Evolutionary conservation across 1,139 yeast species (phyloP).

Genomic region (Scheffersomyces cryptocercus): DNA sequence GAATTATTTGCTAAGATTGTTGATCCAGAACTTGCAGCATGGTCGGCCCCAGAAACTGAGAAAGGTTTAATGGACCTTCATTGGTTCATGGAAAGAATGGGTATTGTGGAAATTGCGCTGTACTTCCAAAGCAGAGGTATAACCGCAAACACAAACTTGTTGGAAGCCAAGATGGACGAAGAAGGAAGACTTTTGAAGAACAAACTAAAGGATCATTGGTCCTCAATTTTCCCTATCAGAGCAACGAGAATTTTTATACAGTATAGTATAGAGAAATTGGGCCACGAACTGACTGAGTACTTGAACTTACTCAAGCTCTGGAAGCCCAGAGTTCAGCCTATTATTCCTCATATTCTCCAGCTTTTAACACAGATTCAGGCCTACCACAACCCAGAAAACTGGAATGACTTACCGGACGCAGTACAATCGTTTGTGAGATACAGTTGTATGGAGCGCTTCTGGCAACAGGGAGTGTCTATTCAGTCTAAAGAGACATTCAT

Average conservation of each 20-base stretch:
- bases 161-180: conserved; percentile 88
- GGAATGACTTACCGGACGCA: conserved; percentile 83
- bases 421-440: conserved; percentile 89
- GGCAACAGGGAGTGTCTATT: conserved; percentile 98
- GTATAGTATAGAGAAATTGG: conserved; percentile 88
- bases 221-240: conserved; percentile 89
- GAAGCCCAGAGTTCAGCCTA: conserved; percentile 92
- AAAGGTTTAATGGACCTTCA: conserved; percentile 86
- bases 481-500: conserved; percentile 93
- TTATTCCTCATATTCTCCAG: conserved; percentile 86
- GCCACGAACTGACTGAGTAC: conserved; percentile 76
- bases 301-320: conserved; percentile 72
- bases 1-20: conserved; percentile 83
- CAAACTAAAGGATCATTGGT: conserved; percentile 87
- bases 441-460: conserved; percentile 88
- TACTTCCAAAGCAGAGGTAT: conserved; percentile 85
- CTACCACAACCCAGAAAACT: conserved; percentile 89
- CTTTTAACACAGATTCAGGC: conserved; percentile 88
- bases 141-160: conserved; percentile 69
- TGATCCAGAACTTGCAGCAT: conserved; percentile 87
- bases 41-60: conserved; percentile 92
- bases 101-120: conserved; percentile 89
- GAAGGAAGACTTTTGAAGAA: conserved; percentile 75
- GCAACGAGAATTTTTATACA: conserved; percentile 95
- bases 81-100: conserved; percentile 98